Conservation (phyloP, 1,284 basidiomycete genomes). For the Ustilago sp. region DNA sequence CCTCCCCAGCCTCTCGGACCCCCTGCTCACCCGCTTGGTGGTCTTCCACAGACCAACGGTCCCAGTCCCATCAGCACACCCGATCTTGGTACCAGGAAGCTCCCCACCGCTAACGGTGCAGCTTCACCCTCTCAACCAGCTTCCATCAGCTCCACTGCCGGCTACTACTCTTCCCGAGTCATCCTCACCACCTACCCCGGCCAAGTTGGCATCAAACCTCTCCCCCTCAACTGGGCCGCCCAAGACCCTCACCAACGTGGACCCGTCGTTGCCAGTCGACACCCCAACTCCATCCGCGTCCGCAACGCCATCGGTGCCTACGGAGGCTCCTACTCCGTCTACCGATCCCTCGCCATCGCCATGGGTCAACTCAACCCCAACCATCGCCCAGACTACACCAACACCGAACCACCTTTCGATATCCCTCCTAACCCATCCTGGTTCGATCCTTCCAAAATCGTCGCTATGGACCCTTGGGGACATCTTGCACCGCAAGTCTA, state of each 20-base stretch:
- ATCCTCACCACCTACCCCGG: slow-evolving; percentile 65
- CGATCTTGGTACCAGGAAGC: slow-evolving; percentile 33
- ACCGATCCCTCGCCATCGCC: slow-evolving; percentile 80
- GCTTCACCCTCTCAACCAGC: slow-evolving; percentile 32
- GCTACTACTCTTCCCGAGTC: slow-evolving; percentile 54
- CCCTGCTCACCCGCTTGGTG: slow-evolving; percentile 32
- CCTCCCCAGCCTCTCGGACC: slow-evolving; percentile 58
- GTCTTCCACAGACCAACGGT: slow-evolving; percentile 45
- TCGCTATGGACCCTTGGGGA: slow-evolving; percentile 93
- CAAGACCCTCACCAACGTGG: slow-evolving; percentile 78
- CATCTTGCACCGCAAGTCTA: slow-evolving; percentile 87
- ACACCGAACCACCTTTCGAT: slow-evolving; percentile 88
- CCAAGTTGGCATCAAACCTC: slow-evolving; percentile 76
- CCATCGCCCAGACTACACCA: slow-evolving; percentile 74
- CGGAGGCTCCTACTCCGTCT: slow-evolving; percentile 92
- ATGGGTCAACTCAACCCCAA: slow-evolving; percentile 87
- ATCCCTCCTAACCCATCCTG: slow-evolving; percentile 85
- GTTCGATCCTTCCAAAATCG: slow-evolving; percentile 85
- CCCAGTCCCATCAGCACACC: slow-evolving; percentile 61
- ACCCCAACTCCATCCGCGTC: slow-evolving; percentile 84
- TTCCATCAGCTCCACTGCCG: slow-evolving; percentile 31
- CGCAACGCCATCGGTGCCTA: slow-evolving; percentile 95
- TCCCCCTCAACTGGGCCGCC: slow-evolving; percentile 85
- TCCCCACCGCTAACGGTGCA: slow-evolving; percentile 18
- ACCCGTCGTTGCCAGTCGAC: slow-evolving; percentile 88